Conservation (phyloP, 2,329 filamentous ascomycete species). For the Colletotrichum horii region DNA sequence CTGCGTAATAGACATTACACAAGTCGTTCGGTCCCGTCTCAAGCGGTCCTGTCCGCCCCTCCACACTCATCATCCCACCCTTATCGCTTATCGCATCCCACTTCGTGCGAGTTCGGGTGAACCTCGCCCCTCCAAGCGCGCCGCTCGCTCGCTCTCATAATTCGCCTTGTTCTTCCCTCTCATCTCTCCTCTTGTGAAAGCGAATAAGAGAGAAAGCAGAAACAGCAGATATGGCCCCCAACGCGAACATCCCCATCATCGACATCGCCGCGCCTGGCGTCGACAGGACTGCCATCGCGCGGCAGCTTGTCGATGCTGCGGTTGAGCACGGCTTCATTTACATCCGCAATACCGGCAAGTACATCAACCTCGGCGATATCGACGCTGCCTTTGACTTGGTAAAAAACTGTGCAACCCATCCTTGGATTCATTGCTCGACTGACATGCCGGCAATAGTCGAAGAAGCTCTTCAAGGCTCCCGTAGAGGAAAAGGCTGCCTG, state of each 20-base stretch:
- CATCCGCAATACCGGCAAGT: conserved; percentile 74
- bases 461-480: conserved; percentile 74
- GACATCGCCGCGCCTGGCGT: conserved; percentile 70
- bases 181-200: background rate
- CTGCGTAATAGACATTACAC: conserved; percentile 13
- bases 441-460: conserved; percentile 56
- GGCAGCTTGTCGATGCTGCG: conserved; percentile 79
- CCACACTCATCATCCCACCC: conserved; percentile 6
- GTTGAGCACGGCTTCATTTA: conserved; percentile 89
- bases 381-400: conserved; percentile 78
- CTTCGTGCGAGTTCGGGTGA: conserved; percentile 7
- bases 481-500: conserved; percentile 75
- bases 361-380: conserved; percentile 71
- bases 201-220: background rate
- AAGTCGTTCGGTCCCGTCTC: background rate
- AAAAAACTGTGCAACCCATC: conserved; percentile 27
- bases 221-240: conserved; percentile 28
- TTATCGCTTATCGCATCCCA: conserved; percentile 23
- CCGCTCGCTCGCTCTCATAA: background rate
- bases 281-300: conserved; percentile 62
- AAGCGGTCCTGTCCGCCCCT: conserved; percentile 2
- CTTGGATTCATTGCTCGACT: background rate
- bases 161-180: background rate
- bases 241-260: conserved; percentile 75
- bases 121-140: background rate